phyloP scores from a whole-genome alignment of 2,329 filamentous ascomycete genomes.

The Colletotrichum limetticola region DNA sequence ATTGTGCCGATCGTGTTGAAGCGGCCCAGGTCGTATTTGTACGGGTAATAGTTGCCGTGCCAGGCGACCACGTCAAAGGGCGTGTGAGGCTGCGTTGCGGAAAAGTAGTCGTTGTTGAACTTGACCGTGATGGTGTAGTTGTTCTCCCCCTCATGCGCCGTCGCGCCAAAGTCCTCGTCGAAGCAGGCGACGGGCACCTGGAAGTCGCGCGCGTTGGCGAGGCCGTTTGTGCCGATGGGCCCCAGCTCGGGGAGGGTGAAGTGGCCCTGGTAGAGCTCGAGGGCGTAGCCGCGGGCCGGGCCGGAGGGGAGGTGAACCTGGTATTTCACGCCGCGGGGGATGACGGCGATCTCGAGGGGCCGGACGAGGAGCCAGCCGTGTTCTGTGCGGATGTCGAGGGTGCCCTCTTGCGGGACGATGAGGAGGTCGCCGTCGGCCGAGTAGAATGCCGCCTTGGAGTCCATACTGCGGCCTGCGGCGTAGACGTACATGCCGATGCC shows the following conservation, averaged over 20 bases:
- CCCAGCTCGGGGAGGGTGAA: slow-evolving; percentile 78
- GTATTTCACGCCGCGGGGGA: slow-evolving; percentile 80
- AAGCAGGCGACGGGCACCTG: slow-evolving; percentile 77
- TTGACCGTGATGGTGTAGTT: slow-evolving; percentile 68
- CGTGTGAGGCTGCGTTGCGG: slow-evolving; percentile 73
- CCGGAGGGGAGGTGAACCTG: slow-evolving; percentile 73
- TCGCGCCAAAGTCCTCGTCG: slow-evolving; percentile 63
- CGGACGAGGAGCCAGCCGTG: slow-evolving; percentile 79
- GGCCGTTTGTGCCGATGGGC: slow-evolving; percentile 77
- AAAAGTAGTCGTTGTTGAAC: slow-evolving; percentile 75
- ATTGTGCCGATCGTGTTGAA: slow-evolving; percentile 81
- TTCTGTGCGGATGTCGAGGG: slow-evolving; percentile 81
- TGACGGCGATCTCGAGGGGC: slow-evolving; percentile 81
- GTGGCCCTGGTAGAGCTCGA: slow-evolving; percentile 79
- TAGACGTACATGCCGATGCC: slow-evolving; percentile 86
- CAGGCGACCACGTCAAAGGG: slow-evolving; percentile 84
- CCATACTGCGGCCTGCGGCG: slow-evolving; percentile 83
- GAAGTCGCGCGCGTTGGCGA: slow-evolving; percentile 83
- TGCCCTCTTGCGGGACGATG: slow-evolving; percentile 80
- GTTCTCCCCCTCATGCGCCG: slow-evolving; percentile 48
- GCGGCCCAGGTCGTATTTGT: slow-evolving; percentile 83
- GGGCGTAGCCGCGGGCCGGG: slow-evolving; percentile 76
- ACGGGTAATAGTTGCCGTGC: slow-evolving; percentile 84
- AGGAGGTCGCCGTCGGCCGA: slow-evolving; percentile 84
- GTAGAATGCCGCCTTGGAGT: slow-evolving; percentile 79